These are phyloP conservation scores for Circinella minor DNA, from an alignment of 371 early-diverging fungal species.

Conservation along the genomic window DNA sequence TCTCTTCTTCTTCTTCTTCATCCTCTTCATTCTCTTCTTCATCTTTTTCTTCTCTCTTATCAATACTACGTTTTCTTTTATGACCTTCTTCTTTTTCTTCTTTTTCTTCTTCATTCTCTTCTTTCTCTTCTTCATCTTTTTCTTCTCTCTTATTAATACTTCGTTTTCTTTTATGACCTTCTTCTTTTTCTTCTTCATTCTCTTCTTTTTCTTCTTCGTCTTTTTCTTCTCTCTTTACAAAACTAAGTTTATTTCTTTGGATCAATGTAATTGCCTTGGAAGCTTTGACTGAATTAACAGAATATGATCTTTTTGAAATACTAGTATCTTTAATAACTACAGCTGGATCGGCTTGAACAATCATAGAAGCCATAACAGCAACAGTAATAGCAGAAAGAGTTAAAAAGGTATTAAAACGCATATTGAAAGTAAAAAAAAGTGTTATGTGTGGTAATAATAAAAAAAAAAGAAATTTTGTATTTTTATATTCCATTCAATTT, in stretches of 20 bases:
- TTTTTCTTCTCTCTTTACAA: neutral
- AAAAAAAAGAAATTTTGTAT: too few species aligned
- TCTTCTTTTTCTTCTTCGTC: neutral
- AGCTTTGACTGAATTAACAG: neutral
- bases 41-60: too few species aligned
- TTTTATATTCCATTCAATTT: too few species aligned
- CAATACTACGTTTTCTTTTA: too few species aligned
- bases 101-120: too few species aligned
- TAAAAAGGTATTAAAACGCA: neutral
- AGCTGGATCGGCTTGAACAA: neutral
- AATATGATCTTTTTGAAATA: neutral
- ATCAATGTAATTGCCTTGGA: neutral
- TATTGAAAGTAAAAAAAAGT: neutral
- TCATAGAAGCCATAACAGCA: neutral
- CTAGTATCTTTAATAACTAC: neutral
- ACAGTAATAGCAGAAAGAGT: neutral
- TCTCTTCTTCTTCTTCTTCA: too few species aligned
- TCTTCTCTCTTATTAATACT: too few species aligned
- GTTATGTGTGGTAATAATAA: neutral
- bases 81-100: too few species aligned
- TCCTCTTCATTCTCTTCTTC: too few species aligned
- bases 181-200: neutral
- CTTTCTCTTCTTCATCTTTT: too few species aligned
- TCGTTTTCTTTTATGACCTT: neutral
- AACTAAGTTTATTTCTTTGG: neutral